Percentiles rank a stretch among this genome's conserved stretches.
These are phyloP conservation scores for Clarireedia monteithiana DNA, from an alignment of 2,329 filamentous ascomycete species.

Conservation along the genomic window DNA sequence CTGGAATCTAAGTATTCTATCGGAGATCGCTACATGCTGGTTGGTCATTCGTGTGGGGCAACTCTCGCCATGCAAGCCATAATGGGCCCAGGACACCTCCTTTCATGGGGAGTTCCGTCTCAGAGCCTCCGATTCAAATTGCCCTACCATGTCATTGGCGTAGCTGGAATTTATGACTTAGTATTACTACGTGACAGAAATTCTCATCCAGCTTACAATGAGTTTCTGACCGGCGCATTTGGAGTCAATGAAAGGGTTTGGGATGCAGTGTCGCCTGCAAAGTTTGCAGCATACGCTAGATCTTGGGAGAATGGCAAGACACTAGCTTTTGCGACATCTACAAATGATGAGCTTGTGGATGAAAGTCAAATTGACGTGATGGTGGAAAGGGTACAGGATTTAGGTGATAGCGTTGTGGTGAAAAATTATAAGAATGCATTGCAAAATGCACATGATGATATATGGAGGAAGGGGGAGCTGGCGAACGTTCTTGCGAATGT, in stretches of 20 bases:
- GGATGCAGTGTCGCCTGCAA: slow-evolving; percentile 34
- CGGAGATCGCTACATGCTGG: slow-evolving; percentile 42
- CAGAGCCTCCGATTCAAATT: background rate
- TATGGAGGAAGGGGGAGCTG: background rate
- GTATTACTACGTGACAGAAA: slow-evolving; percentile 15
- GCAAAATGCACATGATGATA: background rate
- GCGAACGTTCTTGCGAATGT: background rate
- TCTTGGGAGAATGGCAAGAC: slow-evolving; percentile 9
- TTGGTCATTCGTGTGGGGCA: slow-evolving; percentile 57
- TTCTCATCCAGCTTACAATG: slow-evolving; percentile 15
- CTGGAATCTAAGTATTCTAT: slow-evolving; percentile 41
- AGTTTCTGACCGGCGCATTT: slow-evolving; percentile 35
- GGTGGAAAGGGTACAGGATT: background rate
- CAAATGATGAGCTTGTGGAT: slow-evolving; percentile 34
- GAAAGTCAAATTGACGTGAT: slow-evolving; percentile 25
- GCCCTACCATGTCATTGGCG: slow-evolving; percentile 29
- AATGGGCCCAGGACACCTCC: background rate
- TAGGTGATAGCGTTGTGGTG: background rate
- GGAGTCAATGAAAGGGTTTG: slow-evolving; percentile 40
- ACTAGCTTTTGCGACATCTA: slow-evolving; percentile 28
- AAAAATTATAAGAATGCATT: slow-evolving; percentile 2
- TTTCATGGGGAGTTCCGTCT: background rate
- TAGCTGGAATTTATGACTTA: slow-evolving; percentile 62
- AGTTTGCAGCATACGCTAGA: background rate
- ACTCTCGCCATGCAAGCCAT: slow-evolving; percentile 50